Conservation (phyloP, 352 stramenopile species). For the Phytophthora melonis region DNA sequence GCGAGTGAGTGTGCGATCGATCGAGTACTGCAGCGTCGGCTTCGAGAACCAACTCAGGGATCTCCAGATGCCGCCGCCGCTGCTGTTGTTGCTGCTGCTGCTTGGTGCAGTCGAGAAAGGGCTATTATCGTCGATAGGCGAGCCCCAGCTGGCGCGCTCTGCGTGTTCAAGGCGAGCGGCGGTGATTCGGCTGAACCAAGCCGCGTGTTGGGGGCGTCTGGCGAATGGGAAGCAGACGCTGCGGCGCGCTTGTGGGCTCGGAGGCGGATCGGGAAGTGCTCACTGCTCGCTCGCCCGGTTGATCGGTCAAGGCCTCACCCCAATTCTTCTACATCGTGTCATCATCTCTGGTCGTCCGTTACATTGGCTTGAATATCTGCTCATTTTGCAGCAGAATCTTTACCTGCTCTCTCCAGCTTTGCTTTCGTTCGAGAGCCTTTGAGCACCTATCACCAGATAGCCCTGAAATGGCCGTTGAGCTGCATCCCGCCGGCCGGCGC, state of each 20-base stretch:
- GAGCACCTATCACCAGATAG: not conserved
- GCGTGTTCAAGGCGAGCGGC: constrained; percentile 16
- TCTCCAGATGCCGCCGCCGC: constrained; percentile 12
- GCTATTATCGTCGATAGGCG: too few species aligned
- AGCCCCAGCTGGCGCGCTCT: not conserved
- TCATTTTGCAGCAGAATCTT: not conserved
- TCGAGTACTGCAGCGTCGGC: too few species aligned
- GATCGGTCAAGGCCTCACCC: not conserved
- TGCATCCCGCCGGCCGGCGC: not conserved
- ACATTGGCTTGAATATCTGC: not conserved
- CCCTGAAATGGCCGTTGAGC: constrained; percentile 29
- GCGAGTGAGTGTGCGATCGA: too few species aligned
- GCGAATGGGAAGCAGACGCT: not conserved
- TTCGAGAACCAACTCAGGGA: constrained; percentile 1
- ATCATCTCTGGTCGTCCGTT: constrained; percentile 17
- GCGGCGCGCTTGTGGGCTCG: not conserved
- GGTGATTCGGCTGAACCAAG: too few species aligned
- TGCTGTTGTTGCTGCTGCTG: too few species aligned
- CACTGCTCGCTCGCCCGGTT: not conserved
- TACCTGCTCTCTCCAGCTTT: not conserved
- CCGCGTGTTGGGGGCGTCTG: constrained; percentile 10
- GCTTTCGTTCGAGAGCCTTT: constrained; percentile 8
- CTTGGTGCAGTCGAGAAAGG: not conserved
- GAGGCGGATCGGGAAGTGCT: constrained; percentile 23
- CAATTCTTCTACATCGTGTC: constrained; percentile 17